Conservation (phyloP, 768 basidiomycete genomes). For the Mycena galopus region DNA sequence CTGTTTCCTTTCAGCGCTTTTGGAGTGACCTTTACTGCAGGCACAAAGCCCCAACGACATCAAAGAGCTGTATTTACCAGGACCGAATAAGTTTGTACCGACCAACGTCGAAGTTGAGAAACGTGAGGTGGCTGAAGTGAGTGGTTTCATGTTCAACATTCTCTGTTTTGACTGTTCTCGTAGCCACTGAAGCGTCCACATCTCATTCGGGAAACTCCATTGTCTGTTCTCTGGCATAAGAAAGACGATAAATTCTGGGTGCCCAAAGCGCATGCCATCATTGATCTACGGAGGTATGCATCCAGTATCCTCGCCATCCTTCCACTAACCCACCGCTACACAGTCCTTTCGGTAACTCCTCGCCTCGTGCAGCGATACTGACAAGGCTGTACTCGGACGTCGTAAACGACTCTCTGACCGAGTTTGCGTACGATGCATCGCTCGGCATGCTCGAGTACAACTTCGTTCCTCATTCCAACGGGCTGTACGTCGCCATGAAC, state of each 20-base stretch:
- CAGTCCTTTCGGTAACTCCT: slow-evolving; percentile 70
- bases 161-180: slow-evolving; percentile 22
- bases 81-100: slow-evolving; percentile 93
- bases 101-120: slow-evolving; percentile 87
- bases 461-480: slow-evolving; percentile 72
- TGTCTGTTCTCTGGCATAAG: slow-evolving; percentile 93
- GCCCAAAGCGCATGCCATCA: slow-evolving; percentile 84
- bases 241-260: slow-evolving; percentile 98
- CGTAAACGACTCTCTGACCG: slow-evolving; percentile 89
- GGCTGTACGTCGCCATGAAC: slow-evolving; percentile 73
- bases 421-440: slow-evolving; percentile 93
- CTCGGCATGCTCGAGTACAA: slow-evolving; percentile 89
- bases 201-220: slow-evolving; percentile 77
- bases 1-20: background rate
- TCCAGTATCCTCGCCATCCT: background rate
- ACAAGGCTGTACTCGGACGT: slow-evolving; percentile 89
- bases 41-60: slow-evolving; percentile 75
- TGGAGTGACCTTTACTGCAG: slow-evolving; percentile 51
- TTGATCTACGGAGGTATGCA: slow-evolving; percentile 81
- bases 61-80: slow-evolving; percentile 80
- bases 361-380: slow-evolving; percentile 79
- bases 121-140: slow-evolving; percentile 72
- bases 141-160: slow-evolving; percentile 25
- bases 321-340: slow-evolving; percentile 10
- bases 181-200: slow-evolving; percentile 83